phyloP scores from a whole-genome alignment of 495 filamentous ascomycete genomes.

The Daldinia concentrica region DNA sequence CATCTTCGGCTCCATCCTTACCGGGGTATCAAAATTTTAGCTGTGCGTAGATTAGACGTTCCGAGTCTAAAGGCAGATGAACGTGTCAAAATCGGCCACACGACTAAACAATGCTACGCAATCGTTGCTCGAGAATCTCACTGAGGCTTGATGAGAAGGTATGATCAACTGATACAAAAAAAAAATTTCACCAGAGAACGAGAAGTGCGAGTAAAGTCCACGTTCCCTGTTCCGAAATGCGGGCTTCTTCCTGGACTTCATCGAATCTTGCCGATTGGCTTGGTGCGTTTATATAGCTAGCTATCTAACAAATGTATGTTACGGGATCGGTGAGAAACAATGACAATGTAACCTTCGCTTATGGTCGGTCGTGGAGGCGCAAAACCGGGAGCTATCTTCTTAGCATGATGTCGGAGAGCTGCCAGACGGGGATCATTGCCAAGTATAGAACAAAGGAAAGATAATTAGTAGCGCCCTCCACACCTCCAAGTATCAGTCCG shows the following conservation, averaged over 20 bases:
- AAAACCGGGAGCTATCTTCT: background rate
- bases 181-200: background rate
- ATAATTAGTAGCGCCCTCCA: no score
- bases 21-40: background rate
- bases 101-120: background rate
- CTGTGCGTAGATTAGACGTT: background rate
- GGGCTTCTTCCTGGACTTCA: background rate
- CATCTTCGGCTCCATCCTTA: conserved; percentile 11
- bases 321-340: background rate
- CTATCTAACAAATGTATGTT: background rate
- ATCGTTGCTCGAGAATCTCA: background rate
- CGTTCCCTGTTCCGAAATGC: background rate
- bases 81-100: background rate
- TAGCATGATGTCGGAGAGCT: background rate
- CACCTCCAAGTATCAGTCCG: no score
- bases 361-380: background rate
- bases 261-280: background rate
- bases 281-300: background rate
- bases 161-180: background rate
- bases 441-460: background rate
- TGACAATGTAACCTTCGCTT: conserved; percentile 10
- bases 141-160: background rate
- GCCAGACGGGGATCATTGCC: conserved; percentile 11
- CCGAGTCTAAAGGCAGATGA: background rate
- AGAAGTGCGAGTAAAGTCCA: background rate